These are phyloP conservation scores for Kodamaea alishanica DNA, from an alignment of 1,139 yeast genomes.

Conservation along the genomic window DNA sequence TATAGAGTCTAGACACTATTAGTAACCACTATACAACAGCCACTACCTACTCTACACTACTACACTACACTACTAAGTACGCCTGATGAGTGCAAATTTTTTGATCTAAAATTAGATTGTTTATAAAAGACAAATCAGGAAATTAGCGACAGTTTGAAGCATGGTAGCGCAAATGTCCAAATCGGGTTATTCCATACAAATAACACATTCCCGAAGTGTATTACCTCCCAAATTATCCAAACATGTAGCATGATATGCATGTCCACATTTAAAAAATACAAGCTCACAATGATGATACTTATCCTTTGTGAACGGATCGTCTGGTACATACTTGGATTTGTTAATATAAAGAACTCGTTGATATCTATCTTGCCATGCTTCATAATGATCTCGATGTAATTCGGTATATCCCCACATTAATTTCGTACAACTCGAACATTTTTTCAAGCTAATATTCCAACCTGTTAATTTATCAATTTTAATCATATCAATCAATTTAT, in stretches of 20 bases:
- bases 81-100: too few species aligned
- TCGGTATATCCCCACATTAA: constrained; percentile 57
- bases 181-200: constrained; percentile 3
- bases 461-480: constrained; percentile 47
- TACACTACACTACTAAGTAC: too few species aligned
- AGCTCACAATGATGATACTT: constrained; percentile 20
- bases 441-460: constrained; percentile 52
- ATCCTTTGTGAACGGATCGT: constrained; percentile 3
- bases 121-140: too few species aligned
- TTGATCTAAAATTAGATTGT: too few species aligned
- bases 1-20: too few species aligned
- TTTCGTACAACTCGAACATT: constrained; percentile 71
- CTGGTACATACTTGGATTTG: too few species aligned
- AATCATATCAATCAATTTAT: constrained; percentile 39
- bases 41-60: too few species aligned
- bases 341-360: constrained; percentile 10
- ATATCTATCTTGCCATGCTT: constrained; percentile 49
- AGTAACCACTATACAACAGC: too few species aligned
- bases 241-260: constrained; percentile 68
- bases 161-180: too few species aligned
- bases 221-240: constrained; percentile 24
- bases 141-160: too few species aligned
- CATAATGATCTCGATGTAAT: constrained; percentile 21
- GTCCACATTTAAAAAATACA: constrained; percentile 43
- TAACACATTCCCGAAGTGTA: constrained; percentile 11